Evolutionary conservation across 495 filamentous ascomycete genomes (phyloP).

Genomic region (Penicillium egyptiacum): DNA sequence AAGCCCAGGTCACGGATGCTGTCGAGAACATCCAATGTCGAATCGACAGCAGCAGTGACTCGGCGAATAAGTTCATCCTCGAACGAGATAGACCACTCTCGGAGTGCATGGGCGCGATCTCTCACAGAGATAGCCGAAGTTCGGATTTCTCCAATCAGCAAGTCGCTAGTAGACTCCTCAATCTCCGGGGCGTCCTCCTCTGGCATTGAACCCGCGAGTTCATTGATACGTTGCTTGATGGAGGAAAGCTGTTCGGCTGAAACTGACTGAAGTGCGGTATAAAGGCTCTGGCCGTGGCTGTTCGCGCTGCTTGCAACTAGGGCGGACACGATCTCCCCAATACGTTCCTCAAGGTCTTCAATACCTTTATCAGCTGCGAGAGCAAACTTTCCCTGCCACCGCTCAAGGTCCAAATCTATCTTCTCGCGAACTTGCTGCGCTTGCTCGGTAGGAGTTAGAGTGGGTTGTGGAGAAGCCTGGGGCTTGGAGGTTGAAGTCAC

Average conservation of each 20-base stretch:
- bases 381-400: conserved; percentile 84
- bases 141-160: conserved; percentile 62
- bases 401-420: conserved; percentile 72
- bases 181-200: conserved; percentile 52
- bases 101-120: conserved; percentile 75
- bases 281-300: conserved; percentile 64
- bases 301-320: conserved; percentile 64
- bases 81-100: conserved; percentile 74
- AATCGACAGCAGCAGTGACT: conserved; percentile 72
- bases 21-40: conserved; percentile 80
- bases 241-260: conserved; percentile 58
- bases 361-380: conserved; percentile 78
- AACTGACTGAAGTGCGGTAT: conserved; percentile 67
- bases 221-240: conserved; percentile 67
- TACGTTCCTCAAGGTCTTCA: conserved; percentile 63
- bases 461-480: conserved; percentile 25
- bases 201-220: conserved; percentile 57
- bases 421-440: conserved; percentile 60
- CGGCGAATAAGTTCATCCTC: conserved; percentile 66
- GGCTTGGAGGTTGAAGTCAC: conserved; percentile 24
- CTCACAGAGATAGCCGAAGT: conserved; percentile 74
- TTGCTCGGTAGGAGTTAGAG: conserved; percentile 42
- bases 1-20: conserved; percentile 83
- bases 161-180: conserved; percentile 59
- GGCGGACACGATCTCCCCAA: conserved; percentile 76